Percentiles rank a stretch among this genome's conserved stretches.
Evolutionary conservation across 345 rosid species (phyloP).

Genomic region (Draba incana): DNA sequence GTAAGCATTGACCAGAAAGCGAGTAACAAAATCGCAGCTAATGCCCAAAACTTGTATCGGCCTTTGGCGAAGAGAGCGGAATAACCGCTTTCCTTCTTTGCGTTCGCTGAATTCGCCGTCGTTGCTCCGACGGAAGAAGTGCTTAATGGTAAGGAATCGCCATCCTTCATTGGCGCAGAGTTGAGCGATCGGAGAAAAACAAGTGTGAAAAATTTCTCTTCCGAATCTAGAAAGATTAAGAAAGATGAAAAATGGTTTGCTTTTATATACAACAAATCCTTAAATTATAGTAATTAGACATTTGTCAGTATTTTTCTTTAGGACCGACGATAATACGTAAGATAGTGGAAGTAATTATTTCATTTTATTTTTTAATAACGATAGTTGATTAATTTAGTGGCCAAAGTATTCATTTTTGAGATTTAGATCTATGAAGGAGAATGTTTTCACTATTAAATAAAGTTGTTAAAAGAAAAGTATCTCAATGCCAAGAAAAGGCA

Average conservation of each 20-base stretch:
- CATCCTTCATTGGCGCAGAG: conserved; percentile 64
- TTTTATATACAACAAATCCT: conserved; percentile 15
- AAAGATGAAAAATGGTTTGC: not conserved
- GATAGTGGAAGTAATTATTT: too few species aligned
- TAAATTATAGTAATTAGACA: not conserved
- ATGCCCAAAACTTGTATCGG: conserved; percentile 80
- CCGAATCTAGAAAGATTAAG: conserved; percentile 22
- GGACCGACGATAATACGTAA: too few species aligned
- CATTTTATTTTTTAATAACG: too few species aligned
- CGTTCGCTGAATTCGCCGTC: conserved; percentile 34
- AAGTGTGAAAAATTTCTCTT: conserved; percentile 28
- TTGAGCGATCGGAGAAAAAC: conserved; percentile 3
- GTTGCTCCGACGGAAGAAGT: conserved; percentile 42
- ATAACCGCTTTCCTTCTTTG: conserved; percentile 58
- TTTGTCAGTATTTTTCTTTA: too few species aligned
- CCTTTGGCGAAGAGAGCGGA: conserved; percentile 57
- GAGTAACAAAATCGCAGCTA: conserved; percentile 71
- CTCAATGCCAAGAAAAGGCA: too few species aligned
- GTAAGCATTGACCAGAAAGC: conserved; percentile 87
- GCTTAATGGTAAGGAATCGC: conserved; percentile 53
- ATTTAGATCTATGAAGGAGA: too few species aligned
- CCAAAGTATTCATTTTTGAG: too few species aligned
- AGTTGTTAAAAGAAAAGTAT: too few species aligned
- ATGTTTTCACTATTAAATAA: too few species aligned
- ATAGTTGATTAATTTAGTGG: too few species aligned